Conservation (phyloP, 2,329 filamentous ascomycete species). For the Chaetomium sp. region DNA sequence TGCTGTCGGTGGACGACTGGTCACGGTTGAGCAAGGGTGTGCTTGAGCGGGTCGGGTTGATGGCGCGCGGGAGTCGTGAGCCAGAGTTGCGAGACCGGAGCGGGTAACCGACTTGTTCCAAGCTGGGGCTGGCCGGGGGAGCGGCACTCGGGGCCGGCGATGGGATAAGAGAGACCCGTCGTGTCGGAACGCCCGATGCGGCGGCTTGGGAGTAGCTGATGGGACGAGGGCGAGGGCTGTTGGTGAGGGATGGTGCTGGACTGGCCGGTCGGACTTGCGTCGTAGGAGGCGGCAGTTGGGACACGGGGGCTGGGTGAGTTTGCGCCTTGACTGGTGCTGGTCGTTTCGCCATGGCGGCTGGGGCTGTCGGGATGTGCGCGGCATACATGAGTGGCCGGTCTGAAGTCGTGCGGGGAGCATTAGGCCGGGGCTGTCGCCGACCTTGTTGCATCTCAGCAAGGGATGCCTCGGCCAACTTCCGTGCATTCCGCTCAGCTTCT, state of each 20-base stretch:
- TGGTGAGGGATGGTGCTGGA: constrained; percentile 5
- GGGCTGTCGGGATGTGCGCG: constrained; percentile 12
- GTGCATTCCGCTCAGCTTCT: constrained; percentile 31
- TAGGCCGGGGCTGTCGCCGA: constrained; percentile 15
- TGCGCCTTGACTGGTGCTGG: constrained; percentile 12
- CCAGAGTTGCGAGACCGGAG: constrained; percentile 32
- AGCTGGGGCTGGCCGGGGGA: constrained; percentile 13
- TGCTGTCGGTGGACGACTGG: constrained; percentile 36
- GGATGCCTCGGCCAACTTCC: constrained; percentile 19
- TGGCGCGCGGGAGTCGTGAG: constrained; percentile 34
- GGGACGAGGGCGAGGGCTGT: constrained; percentile 4
- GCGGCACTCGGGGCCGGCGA: constrained; percentile 1
- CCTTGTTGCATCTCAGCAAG: constrained; percentile 25
- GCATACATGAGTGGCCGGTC: constrained; percentile 1
- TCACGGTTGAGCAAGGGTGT: constrained; percentile 33
- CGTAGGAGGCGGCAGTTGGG: constrained; percentile 3
- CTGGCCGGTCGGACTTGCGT: constrained; percentile 1
- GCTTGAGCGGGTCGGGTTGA: constrained; percentile 29
- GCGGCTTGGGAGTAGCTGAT: constrained; percentile 16
- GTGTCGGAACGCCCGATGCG: background rate
- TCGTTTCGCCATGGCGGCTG: constrained; percentile 16
- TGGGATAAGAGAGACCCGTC: constrained; percentile 12
- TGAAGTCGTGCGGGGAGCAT: constrained; percentile 15
- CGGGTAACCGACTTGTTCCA: constrained; percentile 21
- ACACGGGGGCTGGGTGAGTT: background rate